Base-by-base conservation (phyloP, 768 basidiomycete species). In the Lentinus tigrinus region DNA sequence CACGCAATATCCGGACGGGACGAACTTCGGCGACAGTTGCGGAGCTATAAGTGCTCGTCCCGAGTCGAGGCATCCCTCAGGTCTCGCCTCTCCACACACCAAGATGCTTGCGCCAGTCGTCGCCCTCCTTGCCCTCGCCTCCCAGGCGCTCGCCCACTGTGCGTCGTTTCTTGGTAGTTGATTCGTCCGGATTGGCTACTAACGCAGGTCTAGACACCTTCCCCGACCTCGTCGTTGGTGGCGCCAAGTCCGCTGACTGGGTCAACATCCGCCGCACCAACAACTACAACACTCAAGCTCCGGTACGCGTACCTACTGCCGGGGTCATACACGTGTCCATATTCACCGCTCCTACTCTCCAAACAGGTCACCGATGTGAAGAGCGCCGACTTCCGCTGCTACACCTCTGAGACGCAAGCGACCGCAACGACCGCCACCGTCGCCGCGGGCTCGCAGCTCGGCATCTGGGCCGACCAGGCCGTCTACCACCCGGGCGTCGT, bases 311-410 rank as follows among this genome's bases (percentile, higher is more conserved):
- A n/a, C 38, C 19, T 34, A 14, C 23, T 9, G 9, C 9, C 27
- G 31, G 53, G 13, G 27, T 0, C n/a, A 21, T 16, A 17, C 4
- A 16, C 36, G 9, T 3, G 17, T n/a, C 1, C 6, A 36, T 23
- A 14, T 46, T 2, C 27, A 19, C 39, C 21, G 21, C 14, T 9
- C 10, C 21, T 8, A 23, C 47, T 7, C 14, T 43, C 14, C 17
- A 21, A 7, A 28, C 37, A 70, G 70, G 67, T 72, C 49, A 69
- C 69, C 27, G 62, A 65, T 60, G 69, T 70, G 8, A 69, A 63
- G 2, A 62, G 63, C 55, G 51, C 59, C 44, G 67, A 66, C 60
- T 65, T 72, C 51, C 69, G 72, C 37, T 73, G 71, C 67, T 72
- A 71, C 60, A 67, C 68, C 57, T 46, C 51, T 17, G 63, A 63